Conservation (phyloP, 176 grass and related monocot genomes). For the Chrysopogon serrulatus region DNA sequence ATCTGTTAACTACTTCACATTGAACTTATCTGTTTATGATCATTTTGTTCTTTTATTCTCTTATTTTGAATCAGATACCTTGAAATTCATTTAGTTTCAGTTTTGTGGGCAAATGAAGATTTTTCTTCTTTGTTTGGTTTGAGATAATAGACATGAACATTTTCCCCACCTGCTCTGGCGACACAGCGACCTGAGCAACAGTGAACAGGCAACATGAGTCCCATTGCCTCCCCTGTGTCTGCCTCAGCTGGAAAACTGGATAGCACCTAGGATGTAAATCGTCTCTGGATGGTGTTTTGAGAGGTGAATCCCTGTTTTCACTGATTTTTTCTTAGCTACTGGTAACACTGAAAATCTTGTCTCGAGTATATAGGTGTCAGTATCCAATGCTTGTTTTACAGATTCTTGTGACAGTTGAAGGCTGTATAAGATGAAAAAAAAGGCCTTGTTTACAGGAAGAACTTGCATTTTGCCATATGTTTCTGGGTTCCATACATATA, state of each 20-base stretch:
- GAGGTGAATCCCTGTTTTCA: too few relatives aligned
- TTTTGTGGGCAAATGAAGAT: background rate
- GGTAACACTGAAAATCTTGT: too few relatives aligned
- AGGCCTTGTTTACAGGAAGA: too few relatives aligned
- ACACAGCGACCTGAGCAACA: background rate
- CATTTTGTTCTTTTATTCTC: background rate
- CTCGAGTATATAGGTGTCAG: too few relatives aligned
- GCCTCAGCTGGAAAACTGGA: too few relatives aligned
- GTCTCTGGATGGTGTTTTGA: too few relatives aligned
- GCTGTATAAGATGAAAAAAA: background rate
- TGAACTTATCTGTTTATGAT: background rate
- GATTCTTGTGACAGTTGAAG: background rate
- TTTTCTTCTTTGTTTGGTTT: background rate
- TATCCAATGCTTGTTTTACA: background rate
- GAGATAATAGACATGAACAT: background rate
- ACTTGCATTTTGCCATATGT: too few relatives aligned
- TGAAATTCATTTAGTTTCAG: background rate
- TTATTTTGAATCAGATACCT: background rate
- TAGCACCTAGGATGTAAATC: too few relatives aligned
- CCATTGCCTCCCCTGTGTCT: background rate
- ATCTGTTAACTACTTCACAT: background rate
- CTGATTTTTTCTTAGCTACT: too few relatives aligned
- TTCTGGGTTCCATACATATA: background rate
- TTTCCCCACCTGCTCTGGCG: background rate
- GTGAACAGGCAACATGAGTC: background rate